Conservation (phyloP, 495 filamentous ascomycete species). For the Penicillium egyptiacum region DNA sequence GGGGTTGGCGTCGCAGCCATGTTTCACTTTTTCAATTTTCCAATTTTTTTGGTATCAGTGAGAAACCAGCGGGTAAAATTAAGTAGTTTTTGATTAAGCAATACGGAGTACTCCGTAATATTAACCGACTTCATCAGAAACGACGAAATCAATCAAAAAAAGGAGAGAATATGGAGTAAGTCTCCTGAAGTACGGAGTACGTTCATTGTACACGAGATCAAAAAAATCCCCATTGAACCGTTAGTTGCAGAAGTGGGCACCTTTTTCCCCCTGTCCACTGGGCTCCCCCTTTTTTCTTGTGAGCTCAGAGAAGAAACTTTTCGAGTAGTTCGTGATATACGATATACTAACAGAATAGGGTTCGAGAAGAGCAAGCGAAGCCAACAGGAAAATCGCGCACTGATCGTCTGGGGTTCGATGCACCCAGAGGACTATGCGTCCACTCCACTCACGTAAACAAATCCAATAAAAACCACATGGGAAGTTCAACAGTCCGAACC, state of each 20-base stretch:
- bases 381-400: slow-evolving; percentile 23
- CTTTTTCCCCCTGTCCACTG: background rate
- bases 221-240: slow-evolving; percentile 10
- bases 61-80: slow-evolving; percentile 11
- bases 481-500: background rate
- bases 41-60: background rate
- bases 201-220: slow-evolving; percentile 1
- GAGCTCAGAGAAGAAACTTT: background rate
- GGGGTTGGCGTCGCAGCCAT: slow-evolving; percentile 25
- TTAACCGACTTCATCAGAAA: slow-evolving; percentile 9
- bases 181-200: background rate
- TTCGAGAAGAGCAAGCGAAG: slow-evolving; percentile 2
- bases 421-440: background rate
- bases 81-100: background rate
- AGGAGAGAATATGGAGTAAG: background rate
- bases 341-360: background rate
- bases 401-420: slow-evolving; percentile 20
- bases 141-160: slow-evolving; percentile 12
- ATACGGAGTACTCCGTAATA: slow-evolving; percentile 2
- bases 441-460: background rate
- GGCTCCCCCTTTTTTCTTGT: slow-evolving; percentile 1
- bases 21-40: slow-evolving; percentile 22
- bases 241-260: slow-evolving; percentile 8
- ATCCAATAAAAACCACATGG: background rate
- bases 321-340: slow-evolving; percentile 9